These are phyloP conservation scores for Saussurea involucrata DNA, from an alignment of 129 eudicot genomes.

Conservation along the genomic window DNA sequence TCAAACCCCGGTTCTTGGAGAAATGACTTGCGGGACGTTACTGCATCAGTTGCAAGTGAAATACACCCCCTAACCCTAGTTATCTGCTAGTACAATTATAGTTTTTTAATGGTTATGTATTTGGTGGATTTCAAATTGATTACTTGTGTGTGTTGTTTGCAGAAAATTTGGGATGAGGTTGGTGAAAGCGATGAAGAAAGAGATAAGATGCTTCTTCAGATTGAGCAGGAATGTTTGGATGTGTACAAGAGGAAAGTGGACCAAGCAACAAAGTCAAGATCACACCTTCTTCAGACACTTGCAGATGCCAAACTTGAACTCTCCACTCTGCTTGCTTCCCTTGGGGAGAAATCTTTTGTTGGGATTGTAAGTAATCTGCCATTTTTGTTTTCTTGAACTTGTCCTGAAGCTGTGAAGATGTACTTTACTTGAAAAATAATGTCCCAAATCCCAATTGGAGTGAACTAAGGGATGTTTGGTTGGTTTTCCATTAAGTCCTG, in stretches of 20 bases:
- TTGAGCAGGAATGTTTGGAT: slow-evolving; percentile 78
- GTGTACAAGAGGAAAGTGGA: slow-evolving; percentile 78
- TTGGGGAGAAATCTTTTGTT: slow-evolving; percentile 58
- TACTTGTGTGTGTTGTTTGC: slow-evolving; percentile 23
- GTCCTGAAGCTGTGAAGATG: neutral
- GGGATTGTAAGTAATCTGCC: slow-evolving; percentile 41
- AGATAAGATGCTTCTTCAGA: slow-evolving; percentile 92
- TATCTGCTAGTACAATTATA: neutral
- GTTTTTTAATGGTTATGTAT: neutral
- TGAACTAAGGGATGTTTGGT: neutral
- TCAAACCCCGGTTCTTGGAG: slow-evolving; percentile 53
- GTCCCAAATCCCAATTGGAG: neutral
- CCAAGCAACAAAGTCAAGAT: slow-evolving; percentile 55
- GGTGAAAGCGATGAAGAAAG: slow-evolving; percentile 92
- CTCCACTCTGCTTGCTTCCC: slow-evolving; percentile 47
- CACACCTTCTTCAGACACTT: slow-evolving; percentile 56
- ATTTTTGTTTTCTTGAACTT: slow-evolving; percentile 1
- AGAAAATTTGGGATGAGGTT: slow-evolving; percentile 99
- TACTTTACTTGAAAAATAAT: neutral
- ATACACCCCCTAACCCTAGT: neutral
- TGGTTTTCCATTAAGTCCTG: neutral
- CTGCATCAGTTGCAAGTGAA: slow-evolving; percentile 80
- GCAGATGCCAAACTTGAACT: slow-evolving; percentile 67
- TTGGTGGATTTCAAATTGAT: neutral
- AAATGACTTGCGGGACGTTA: slow-evolving; percentile 74